These are phyloP conservation scores for Lactifluus piperatus DNA, from an alignment of 768 basidiomycete species.

Conservation along the genomic window DNA sequence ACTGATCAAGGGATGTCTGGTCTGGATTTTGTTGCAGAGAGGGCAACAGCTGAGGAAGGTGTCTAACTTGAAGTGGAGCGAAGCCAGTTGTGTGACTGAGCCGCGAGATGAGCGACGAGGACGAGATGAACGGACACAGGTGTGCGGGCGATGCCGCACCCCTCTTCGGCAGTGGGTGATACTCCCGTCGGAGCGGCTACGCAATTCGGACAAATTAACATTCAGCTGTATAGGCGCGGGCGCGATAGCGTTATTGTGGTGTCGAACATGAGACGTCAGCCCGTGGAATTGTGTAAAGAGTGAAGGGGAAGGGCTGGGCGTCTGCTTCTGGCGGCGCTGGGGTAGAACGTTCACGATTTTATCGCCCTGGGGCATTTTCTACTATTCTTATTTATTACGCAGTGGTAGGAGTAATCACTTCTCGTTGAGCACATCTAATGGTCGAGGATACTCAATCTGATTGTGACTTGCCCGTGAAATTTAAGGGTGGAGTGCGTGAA, in stretches of 20 bases:
- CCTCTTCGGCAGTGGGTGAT: neutral
- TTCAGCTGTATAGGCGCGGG: constrained; percentile 1
- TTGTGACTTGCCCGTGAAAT: neutral
- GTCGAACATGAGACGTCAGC: constrained; percentile 14
- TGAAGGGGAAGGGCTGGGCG: neutral
- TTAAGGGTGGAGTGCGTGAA: neutral
- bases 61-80: too few relatives aligned
- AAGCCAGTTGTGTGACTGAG: too few relatives aligned
- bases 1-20: too few relatives aligned
- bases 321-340: constrained; percentile 18
- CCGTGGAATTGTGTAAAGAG: neutral
- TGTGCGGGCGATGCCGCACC: constrained; percentile 14
- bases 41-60: too few relatives aligned
- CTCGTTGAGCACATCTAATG: neutral
- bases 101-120: too few relatives aligned
- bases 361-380: neutral
- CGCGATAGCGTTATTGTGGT: constrained; percentile 16
- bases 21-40: too few relatives aligned
- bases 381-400: neutral
- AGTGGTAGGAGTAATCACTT: neutral
- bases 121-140: neutral
- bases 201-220: constrained; percentile 18
- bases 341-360: constrained; percentile 15
- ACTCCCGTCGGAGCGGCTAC: constrained; percentile 8
- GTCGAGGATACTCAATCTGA: neutral